Evolutionary conservation across 176 grass and related monocot genomes (phyloP), one percentile per base, ranked within the genome.

Genomic region (Musa itinerans): DNA sequence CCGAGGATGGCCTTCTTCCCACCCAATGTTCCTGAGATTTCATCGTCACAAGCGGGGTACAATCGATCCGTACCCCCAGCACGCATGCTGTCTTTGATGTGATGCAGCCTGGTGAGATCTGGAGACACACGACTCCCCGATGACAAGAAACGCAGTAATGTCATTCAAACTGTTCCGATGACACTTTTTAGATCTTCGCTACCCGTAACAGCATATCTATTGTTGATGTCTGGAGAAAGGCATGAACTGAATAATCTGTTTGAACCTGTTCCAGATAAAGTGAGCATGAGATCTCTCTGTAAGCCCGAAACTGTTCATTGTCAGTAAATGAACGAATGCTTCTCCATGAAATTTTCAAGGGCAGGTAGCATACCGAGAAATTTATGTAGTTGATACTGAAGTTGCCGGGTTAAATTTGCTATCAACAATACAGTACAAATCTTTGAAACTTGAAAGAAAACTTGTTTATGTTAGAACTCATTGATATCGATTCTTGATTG

Each of bases 51-150:
- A 70, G 34, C 68, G 2, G 43, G 27, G 2, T 51, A 50, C 9
- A 50, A 50, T 11, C 68, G 48, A 5, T 20, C 68, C 3, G 48
- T 50, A 11, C 68, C 68, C 3, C 34, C 68, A 20, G 68, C 1
- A 10, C 68, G 19, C 29, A 49, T 43, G 66, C 9, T 49, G 19
- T 70, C 68, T 9, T 70, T 70, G 68, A 70, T 70, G 68, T 70
- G 68, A 70, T 52, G 15, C 15, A 17, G 34, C 34, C 23, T 34
- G 24, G 11, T 34, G 65, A 34, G 14, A 43, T 43, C 34, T 12
- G 17, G 5, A 0, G 20, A 69, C 8, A 2, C 34, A 2, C 5
- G 11, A 6, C 34, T 15, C 16, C 12, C 34, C 1, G 0, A 20
- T 11, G 13, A 15, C 16, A 16, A 19, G 11, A 49, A 19, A 17